These are phyloP conservation scores for Vaucheria bursata DNA, from an alignment of 352 stramenopile genomes.

Conservation along the genomic window DNA sequence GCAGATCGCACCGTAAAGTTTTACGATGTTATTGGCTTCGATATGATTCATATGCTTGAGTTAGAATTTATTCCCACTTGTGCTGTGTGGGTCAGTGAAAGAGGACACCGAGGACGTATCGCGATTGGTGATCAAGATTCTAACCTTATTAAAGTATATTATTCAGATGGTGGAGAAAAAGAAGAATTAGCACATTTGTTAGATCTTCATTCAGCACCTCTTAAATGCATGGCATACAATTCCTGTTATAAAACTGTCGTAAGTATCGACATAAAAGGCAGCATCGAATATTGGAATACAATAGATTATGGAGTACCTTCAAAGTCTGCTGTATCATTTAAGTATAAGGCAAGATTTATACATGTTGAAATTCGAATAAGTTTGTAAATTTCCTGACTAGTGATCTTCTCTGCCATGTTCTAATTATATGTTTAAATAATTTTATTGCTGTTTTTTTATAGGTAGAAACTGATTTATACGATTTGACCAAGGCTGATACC, in stretches of 20 bases:
- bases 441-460: slow-evolving; percentile 66
- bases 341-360: slow-evolving; percentile 21
- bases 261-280: slow-evolving; percentile 64
- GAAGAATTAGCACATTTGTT: slow-evolving; percentile 60
- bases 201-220: slow-evolving; percentile 74
- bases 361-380: slow-evolving; percentile 55
- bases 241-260: slow-evolving; percentile 64
- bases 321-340: slow-evolving; percentile 15
- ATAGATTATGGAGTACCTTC: slow-evolving; percentile 22
- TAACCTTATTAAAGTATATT: slow-evolving; percentile 71
- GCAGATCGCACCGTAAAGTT: slow-evolving; percentile 91
- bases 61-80: slow-evolving; percentile 59
- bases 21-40: slow-evolving; percentile 95
- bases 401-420: slow-evolving; percentile 57
- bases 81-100: slow-evolving; percentile 48
- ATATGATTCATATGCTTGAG: slow-evolving; percentile 93
- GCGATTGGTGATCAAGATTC: slow-evolving; percentile 62
- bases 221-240: slow-evolving; percentile 74
- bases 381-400: no score
- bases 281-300: slow-evolving; percentile 73
- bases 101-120: slow-evolving; percentile 27
- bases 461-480: slow-evolving; percentile 90
- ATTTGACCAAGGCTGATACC: slow-evolving; percentile 82
- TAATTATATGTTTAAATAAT: slow-evolving; percentile 77
- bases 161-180: slow-evolving; percentile 56